Percentiles rank a stretch among this genome's conserved stretches.
Evolutionary conservation across 148 eudicot genomes (phyloP).

Genomic region (Rhododendron kiyosumense): DNA sequence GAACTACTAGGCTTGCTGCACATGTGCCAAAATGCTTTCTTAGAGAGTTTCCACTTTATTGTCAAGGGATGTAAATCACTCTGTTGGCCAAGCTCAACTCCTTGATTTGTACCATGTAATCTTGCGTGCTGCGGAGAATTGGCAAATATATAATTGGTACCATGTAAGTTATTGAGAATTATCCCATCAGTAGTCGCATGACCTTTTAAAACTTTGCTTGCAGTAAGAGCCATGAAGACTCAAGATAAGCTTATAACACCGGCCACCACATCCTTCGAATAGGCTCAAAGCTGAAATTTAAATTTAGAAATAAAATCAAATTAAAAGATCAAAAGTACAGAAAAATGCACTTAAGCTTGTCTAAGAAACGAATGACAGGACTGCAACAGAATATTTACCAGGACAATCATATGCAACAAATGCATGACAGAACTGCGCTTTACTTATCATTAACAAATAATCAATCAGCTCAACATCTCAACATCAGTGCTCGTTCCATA

Average conservation of each 20-base stretch:
- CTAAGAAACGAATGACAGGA: not conserved
- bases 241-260: conserved; percentile 1
- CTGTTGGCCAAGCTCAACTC: conserved; percentile 33
- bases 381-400: not conserved
- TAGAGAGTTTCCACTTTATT: conserved; percentile 30
- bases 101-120: conserved; percentile 28
- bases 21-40: conserved; percentile 30
- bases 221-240: conserved; percentile 17
- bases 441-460: not conserved
- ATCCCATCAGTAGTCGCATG: conserved; percentile 5
- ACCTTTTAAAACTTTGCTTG: conserved; percentile 11
- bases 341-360: not conserved
- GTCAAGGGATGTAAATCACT: conserved; percentile 27
- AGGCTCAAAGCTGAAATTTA: conserved; percentile 8
- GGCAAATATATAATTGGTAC: conserved; percentile 38
- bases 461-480: not conserved
- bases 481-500: not conserved
- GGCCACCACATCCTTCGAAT: conserved; percentile 8
- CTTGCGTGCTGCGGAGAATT: conserved; percentile 42
- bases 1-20: conserved; percentile 28
- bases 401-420: not conserved
- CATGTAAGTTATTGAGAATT: conserved; percentile 36
- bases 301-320: not conserved
- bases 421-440: not conserved
- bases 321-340: not conserved